Conservation (phyloP, 2,329 filamentous ascomycete genomes). For the Aphanoascus verrucosus region DNA sequence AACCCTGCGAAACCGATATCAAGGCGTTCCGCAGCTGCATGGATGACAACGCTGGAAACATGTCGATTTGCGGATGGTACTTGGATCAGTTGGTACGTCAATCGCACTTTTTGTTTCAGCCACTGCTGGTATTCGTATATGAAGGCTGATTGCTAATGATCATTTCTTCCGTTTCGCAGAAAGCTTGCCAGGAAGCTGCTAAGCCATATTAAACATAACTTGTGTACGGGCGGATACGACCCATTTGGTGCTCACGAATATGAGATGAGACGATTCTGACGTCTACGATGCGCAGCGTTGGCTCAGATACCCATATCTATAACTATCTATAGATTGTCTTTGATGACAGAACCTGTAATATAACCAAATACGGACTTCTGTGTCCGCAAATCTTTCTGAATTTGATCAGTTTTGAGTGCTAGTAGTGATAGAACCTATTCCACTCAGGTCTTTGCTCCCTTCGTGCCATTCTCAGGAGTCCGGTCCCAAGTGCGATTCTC, state of each 20-base stretch:
- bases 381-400: background rate
- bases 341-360: constrained; percentile 1
- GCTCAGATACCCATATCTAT: constrained; percentile 1
- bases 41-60: constrained; percentile 86
- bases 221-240: background rate
- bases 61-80: constrained; percentile 97
- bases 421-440: background rate
- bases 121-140: background rate
- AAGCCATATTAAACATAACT: constrained; percentile 50
- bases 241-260: background rate
- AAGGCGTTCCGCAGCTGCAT: constrained; percentile 88
- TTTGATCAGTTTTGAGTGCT: background rate
- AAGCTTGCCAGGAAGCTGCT: constrained; percentile 72
- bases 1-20: constrained; percentile 69
- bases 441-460: background rate
- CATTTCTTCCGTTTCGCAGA: constrained; percentile 35
- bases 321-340: background rate
- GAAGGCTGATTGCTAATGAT: constrained; percentile 1
- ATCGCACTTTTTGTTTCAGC: background rate
- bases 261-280: background rate
- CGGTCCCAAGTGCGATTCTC: too few relatives aligned
- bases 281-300: background rate
- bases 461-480: background rate
- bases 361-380: constrained; percentile 1
- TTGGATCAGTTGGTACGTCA: constrained; percentile 68